These are phyloP conservation scores for Hypomontagnella submonticulosa DNA, from an alignment of 495 filamentous ascomycete species.

Conservation along the genomic window DNA sequence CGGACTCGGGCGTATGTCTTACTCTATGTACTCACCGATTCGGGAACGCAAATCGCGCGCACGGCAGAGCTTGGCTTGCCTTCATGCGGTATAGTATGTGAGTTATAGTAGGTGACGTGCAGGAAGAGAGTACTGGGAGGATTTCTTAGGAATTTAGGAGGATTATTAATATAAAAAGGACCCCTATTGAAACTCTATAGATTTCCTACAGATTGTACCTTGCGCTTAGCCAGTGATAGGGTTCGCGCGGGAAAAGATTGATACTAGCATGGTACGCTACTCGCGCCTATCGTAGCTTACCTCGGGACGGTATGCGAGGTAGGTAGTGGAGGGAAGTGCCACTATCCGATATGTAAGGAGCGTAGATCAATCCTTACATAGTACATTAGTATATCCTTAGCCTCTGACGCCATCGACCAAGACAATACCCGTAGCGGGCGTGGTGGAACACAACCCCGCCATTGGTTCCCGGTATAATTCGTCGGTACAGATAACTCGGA, in stretches of 20 bases:
- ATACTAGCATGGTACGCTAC: no score
- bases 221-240: no score
- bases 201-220: no score
- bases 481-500: conserved; percentile 2
- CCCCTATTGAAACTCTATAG: no score
- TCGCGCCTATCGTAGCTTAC: no score
- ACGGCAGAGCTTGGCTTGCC: conserved; percentile 17
- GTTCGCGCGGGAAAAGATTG: no score
- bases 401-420: conserved; percentile 41
- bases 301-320: background rate
- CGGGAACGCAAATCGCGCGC: conserved; percentile 23
- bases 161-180: conserved; percentile 28
- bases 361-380: conserved; percentile 20
- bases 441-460: conserved; percentile 28
- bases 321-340: no score
- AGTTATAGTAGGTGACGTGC: background rate
- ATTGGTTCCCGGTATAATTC: conserved; percentile 28
- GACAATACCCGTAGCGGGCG: conserved; percentile 20
- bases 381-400: conserved; percentile 24
- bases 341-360: no score
- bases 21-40: conserved; percentile 28
- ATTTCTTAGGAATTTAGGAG: background rate
- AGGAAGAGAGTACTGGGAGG: background rate
- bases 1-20: conserved; percentile 1
- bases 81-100: conserved; percentile 21